Conservation (phyloP, 2,329 filamentous ascomycete genomes). For the Ophiocordyceps camponoti-leonardi region DNA sequence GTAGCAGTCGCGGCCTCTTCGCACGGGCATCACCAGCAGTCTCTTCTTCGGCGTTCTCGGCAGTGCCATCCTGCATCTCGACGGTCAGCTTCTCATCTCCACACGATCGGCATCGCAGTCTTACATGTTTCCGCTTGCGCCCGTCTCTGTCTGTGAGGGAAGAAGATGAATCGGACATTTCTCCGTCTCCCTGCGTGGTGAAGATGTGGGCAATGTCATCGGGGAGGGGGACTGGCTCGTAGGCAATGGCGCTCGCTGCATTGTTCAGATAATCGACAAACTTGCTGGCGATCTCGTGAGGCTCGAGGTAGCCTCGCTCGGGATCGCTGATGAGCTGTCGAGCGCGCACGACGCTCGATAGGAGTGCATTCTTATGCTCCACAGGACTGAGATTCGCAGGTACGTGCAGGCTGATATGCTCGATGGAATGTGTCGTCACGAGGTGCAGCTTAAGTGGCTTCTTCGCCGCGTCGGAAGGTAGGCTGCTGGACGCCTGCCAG, state of each 20-base stretch:
- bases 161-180: conserved; percentile 3
- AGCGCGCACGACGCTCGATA: conserved; percentile 19
- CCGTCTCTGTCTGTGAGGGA: conserved; percentile 10
- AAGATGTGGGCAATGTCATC: conserved; percentile 31
- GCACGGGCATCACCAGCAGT: conserved; percentile 4
- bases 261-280: conserved; percentile 29
- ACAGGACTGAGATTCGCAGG: conserved; percentile 15
- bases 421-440: conserved; percentile 32
- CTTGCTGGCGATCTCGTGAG: conserved; percentile 26
- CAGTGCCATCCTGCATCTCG: conserved; percentile 13
- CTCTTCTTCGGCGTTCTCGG: conserved; percentile 2
- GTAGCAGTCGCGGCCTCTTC: conserved; percentile 12
- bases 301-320: conserved; percentile 20
- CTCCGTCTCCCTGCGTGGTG: conserved; percentile 18
- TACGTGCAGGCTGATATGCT: conserved; percentile 34
- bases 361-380: conserved; percentile 29
- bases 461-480: conserved; percentile 5
- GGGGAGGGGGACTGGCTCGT: conserved; percentile 29
- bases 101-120: conserved; percentile 4
- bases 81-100: conserved; percentile 1
- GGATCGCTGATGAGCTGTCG: conserved; percentile 22
- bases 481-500: conserved; percentile 11
- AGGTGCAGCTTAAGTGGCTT: conserved; percentile 30
- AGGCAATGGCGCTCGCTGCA: conserved; percentile 19
- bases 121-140: conserved; percentile 32